Evolutionary conservation across 176 grass and related monocot species (phyloP), one percentile per base, ranked within the genome.

Genomic region (Avena insularis): DNA sequence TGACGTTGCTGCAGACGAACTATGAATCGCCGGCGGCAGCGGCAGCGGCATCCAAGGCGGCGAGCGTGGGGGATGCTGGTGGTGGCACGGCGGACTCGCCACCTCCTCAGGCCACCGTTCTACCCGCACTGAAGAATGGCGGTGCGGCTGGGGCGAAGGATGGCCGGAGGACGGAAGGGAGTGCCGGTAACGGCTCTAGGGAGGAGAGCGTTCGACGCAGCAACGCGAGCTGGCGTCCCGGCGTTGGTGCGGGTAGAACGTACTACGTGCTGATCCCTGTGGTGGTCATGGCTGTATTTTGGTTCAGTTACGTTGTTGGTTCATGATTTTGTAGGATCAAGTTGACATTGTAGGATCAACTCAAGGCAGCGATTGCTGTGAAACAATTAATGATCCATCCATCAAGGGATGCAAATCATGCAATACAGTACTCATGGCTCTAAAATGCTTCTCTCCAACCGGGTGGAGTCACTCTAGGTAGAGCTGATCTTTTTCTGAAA

Each of bases 1-100:
- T 56, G 35, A 47, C 51, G 5, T 19, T 88, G 45, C 59, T 75
- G 71, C 79, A 69, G 86, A 83, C 80, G 23, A 16, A 5, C 16
- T 75, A 29, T 29, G 72, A 29, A 53, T 61, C 61, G 17, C 58
- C 79, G 36, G 46, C 49, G 0, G 57, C 68, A 13, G 12, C 40
- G 23, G 46, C 49, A 0, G 29, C 68, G 19, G 12, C 40, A 50
- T 38, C 79, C 1, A 16, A 12, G 20, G 50, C 25, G 0, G 50
- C 62, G 12, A 27, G 4, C 23, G 17, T 19, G 71, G 50, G 74
- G 16, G 74, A 5, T 17, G 47, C 72, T 12, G 74, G 3, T 17
- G 73, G 47, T 21, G 36, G 25, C 25, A 15, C 23, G 49, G 25
- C 20, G 12, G 65, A 80, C 71, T 19, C 66, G 3, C 53, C 76